phyloP scores from a whole-genome alignment of 2,329 filamentous ascomycete species.

The Zymoseptoria brevis region DNA sequence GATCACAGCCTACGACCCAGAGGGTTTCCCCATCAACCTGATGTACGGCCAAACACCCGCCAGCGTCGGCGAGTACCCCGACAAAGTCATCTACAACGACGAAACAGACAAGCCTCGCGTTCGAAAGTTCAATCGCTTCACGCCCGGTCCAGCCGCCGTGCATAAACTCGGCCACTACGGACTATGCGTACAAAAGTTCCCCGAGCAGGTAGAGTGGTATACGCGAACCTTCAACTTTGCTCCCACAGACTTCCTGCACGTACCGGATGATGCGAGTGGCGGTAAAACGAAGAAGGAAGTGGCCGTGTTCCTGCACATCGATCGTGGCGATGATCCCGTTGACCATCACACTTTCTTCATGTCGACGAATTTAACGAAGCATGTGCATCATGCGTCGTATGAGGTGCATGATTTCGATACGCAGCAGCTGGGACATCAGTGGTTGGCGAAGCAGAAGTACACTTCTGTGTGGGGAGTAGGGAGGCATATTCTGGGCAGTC shows the following conservation, averaged over 20 bases:
- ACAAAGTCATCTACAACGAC: slow-evolving; percentile 31
- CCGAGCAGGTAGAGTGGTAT: slow-evolving; percentile 32
- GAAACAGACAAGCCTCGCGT: slow-evolving; percentile 32
- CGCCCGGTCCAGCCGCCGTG: slow-evolving; percentile 42
- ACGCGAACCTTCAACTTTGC: slow-evolving; percentile 38
- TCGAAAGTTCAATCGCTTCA: slow-evolving; percentile 36
- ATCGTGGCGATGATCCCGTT: slow-evolving; percentile 38
- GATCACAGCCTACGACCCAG: slow-evolving; percentile 33
- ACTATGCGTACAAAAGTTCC: slow-evolving; percentile 7
- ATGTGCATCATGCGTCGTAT: slow-evolving; percentile 58
- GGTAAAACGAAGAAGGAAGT: slow-evolving; percentile 29
- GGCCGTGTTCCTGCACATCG: slow-evolving; percentile 47
- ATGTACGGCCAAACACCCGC: slow-evolving; percentile 32
- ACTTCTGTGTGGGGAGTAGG: slow-evolving; percentile 63
- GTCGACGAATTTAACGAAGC: slow-evolving; percentile 29
- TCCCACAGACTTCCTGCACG: slow-evolving; percentile 38
- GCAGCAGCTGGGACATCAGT: slow-evolving; percentile 57
- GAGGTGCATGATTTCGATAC: slow-evolving; percentile 66
- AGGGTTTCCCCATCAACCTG: slow-evolving; percentile 36
- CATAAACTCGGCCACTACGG: slow-evolving; percentile 8
- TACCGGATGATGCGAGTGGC: slow-evolving; percentile 14
- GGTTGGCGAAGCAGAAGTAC: slow-evolving; percentile 55
- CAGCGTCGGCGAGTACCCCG: slow-evolving; percentile 17
- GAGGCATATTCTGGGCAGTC: slow-evolving; percentile 26
- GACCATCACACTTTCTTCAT: slow-evolving; percentile 52